These are phyloP conservation scores for Chrysoporthe deuterocubensis DNA, from an alignment of 2,329 filamentous ascomycete genomes.

Conservation along the genomic window DNA sequence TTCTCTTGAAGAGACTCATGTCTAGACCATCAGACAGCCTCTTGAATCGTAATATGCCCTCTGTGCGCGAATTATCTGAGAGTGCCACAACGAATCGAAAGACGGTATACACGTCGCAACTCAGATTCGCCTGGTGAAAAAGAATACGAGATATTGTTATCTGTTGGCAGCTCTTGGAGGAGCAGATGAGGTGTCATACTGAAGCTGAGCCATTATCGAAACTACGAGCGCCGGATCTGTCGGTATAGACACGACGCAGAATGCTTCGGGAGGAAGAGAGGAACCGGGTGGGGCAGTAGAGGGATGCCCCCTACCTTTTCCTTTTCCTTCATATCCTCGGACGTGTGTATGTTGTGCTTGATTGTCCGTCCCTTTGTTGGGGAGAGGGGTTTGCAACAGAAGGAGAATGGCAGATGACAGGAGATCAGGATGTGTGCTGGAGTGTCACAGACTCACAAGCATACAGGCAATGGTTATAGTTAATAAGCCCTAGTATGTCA, in stretches of 20 bases:
- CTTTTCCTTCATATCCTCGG: too few species aligned
- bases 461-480: neutral
- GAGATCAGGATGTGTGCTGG: neutral
- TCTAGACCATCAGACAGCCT: neutral
- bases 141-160: neutral
- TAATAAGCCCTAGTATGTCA: slow-evolving; percentile 3
- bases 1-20: neutral
- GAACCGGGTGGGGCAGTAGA: too few species aligned
- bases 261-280: too few species aligned
- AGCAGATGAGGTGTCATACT: neutral
- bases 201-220: too few species aligned
- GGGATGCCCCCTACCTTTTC: too few species aligned
- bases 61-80: too few species aligned
- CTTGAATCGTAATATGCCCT: neutral
- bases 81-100: too few species aligned
- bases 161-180: neutral
- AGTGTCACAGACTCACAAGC: neutral
- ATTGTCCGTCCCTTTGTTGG: neutral
- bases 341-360: neutral
- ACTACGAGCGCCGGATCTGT: too few species aligned
- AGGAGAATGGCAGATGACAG: neutral
- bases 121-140: too few species aligned
- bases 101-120: too few species aligned
- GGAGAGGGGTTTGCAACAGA: neutral
- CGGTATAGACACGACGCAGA: too few species aligned